Conservation (phyloP, 2,329 filamentous ascomycete species). For the Colletotrichum sp. region DNA sequence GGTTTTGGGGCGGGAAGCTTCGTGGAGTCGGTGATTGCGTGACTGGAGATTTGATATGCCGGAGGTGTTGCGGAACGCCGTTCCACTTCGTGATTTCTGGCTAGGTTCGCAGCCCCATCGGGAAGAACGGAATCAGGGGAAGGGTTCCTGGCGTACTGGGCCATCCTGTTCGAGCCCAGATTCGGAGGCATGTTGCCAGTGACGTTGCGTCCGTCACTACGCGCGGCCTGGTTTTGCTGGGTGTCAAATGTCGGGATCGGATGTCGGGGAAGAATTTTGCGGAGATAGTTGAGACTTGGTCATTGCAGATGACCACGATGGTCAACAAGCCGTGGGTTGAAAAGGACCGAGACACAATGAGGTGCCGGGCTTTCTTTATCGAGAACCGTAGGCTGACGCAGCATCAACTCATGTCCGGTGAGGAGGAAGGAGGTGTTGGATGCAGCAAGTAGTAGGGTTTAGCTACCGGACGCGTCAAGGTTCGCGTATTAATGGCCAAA, state of each 20-base stretch:
- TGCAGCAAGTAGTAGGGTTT: background rate
- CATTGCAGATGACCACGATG: background rate
- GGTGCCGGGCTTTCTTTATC: background rate
- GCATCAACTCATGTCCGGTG: background rate
- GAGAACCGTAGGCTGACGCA: background rate
- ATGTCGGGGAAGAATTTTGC: background rate
- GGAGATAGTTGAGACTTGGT: background rate
- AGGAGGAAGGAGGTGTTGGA: background rate
- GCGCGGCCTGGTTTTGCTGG: background rate
- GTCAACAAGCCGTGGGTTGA: background rate
- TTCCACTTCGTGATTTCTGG: background rate
- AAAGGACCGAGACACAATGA: background rate
- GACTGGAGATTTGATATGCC: constrained; percentile 16
- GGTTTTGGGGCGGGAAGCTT: constrained; percentile 39
- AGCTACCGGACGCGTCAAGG: background rate
- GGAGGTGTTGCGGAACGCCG: background rate
- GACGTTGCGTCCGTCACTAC: background rate
- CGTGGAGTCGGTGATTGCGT: constrained; percentile 36
- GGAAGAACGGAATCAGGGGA: constrained; percentile 1
- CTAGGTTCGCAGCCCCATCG: background rate
- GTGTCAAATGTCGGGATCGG: background rate
- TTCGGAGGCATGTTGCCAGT: constrained; percentile 17
- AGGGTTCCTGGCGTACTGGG: constrained; percentile 21
- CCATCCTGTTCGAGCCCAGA: constrained; percentile 7
- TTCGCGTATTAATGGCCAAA: background rate